Base-by-base conservation (phyloP, 2,329 filamentous ascomycete species). In the Aspergillus hiratsukae region DNA sequence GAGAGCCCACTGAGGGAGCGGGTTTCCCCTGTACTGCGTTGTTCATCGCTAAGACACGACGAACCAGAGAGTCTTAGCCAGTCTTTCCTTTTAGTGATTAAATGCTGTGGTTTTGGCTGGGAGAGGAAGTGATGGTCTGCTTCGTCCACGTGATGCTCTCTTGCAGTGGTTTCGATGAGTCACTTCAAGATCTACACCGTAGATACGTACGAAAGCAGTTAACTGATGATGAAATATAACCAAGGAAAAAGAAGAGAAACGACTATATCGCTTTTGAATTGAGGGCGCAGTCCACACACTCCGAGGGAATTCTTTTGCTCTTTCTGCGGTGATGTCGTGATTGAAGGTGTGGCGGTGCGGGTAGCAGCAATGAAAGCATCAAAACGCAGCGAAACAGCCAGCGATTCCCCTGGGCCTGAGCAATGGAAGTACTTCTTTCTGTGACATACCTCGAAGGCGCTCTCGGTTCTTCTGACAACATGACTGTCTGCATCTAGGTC, bases 1-100 rank as follows among this genome's bases (percentile, higher is more conserved):
- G 66, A 53, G 62, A 62, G 52, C 74, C 72, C 29, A 70, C 73
- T 11, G 61, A 59, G 51, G 65, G 68, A 57, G 70, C 72, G 45
- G 68, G 72, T 56, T 73, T 72, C 51, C 51, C 54, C 48, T 57
- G 50, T 40, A 58, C 70, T 73, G 67, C 59, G 59, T 59, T 56
- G 49, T 71, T 66, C 71, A 73, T 73, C 55, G 62, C 59, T 52
- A 60, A 55, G 19, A 57, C 55, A 52, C 55, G 56, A 59, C 51
- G 54, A 60, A 50, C 55, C 48, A 31, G 37, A 58, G 55, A 56
- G 46, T 54, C 56, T 69, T 51, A 70, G 67, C 62, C 58, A 59
- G 50, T 29, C 9, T 53, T 55, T 59, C 43, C n/a, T 55, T 57
- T 27, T 54, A 17, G 17, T 8, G 37, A 41, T 19, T 29, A 11